Percentiles rank a stretch among this genome's conserved stretches.
These are phyloP conservation scores for Aspergillus costaricaensis DNA, from an alignment of 2,329 filamentous ascomycete species.

Conservation along the genomic window DNA sequence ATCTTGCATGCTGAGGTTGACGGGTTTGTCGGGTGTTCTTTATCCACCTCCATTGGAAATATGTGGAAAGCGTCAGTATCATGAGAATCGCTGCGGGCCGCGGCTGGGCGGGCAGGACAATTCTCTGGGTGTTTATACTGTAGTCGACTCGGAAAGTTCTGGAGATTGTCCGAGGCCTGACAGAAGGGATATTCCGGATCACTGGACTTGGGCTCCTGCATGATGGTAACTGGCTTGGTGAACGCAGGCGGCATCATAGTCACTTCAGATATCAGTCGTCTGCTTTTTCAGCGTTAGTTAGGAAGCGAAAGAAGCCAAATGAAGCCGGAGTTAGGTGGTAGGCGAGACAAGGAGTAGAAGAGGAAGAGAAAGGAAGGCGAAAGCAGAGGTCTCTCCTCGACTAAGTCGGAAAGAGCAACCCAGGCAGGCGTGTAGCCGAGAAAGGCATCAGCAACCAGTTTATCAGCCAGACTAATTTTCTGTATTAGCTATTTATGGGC, in stretches of 20 bases:
- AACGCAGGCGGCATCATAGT: not conserved
- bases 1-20: not conserved
- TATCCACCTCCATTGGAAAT: constrained; percentile 9
- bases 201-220: not conserved
- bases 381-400: not conserved
- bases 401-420: constrained; percentile 11
- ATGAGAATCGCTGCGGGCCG: not conserved
- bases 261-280: not conserved
- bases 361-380: not conserved
- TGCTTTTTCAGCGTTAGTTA: not conserved
- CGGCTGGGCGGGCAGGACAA: not conserved
- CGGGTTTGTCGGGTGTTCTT: not conserved
- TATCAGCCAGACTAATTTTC: not conserved
- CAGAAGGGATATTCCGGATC: not conserved
- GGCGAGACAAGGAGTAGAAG: not conserved
- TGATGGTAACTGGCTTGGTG: not conserved
- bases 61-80: constrained; percentile 5
- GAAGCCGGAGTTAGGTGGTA: not conserved
- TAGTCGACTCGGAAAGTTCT: not conserved
- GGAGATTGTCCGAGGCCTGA: not conserved
- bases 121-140: not conserved
- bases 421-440: not conserved
- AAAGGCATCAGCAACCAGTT: not conserved
- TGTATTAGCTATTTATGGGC: not conserved
- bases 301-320: not conserved